Percentiles rank a stretch among this genome's conserved stretches.
phyloP scores from a whole-genome alignment of 805 yeast genomes.

The Yamadazyma scolyti region DNA sequence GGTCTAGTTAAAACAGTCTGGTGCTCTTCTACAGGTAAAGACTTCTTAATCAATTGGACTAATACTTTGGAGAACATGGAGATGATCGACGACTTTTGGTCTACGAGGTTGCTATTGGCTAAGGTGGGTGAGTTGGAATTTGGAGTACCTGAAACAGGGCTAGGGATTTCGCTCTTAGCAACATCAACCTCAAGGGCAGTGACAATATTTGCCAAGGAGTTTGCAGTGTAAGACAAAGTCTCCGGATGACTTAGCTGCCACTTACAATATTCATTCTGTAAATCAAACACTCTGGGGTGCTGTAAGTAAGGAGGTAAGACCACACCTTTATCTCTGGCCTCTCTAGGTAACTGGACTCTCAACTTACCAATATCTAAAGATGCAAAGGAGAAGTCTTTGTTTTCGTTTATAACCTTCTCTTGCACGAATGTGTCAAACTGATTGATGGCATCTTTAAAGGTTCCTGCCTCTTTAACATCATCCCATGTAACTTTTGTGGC shows the following conservation, averaged over 20 bases:
- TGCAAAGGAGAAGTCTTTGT: slow-evolving; percentile 59
- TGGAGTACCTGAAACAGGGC: not conserved
- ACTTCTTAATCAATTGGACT: slow-evolving; percentile 43
- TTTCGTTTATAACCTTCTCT: slow-evolving; percentile 36
- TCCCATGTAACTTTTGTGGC: slow-evolving; percentile 59
- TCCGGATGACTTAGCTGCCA: slow-evolving; percentile 66
- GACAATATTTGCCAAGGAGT: slow-evolving; percentile 37
- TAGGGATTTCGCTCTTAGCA: slow-evolving; percentile 8
- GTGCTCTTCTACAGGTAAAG: slow-evolving; percentile 49
- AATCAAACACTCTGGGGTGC: slow-evolving; percentile 72
- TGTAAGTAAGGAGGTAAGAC: slow-evolving; percentile 71
- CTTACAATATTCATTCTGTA: slow-evolving; percentile 66
- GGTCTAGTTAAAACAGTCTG: slow-evolving; percentile 64
- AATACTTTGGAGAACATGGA: slow-evolving; percentile 43
- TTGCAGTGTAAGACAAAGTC: slow-evolving; percentile 30
- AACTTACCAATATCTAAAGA: slow-evolving; percentile 67
- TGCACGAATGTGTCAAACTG: slow-evolving; percentile 51
- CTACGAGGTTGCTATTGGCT: slow-evolving; percentile 16
- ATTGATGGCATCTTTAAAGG: slow-evolving; percentile 61
- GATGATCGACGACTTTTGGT: slow-evolving; percentile 32
- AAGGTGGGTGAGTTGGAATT: not conserved
- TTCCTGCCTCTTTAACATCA: slow-evolving; percentile 51
- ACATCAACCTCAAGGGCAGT: slow-evolving; percentile 45
- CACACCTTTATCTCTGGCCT: slow-evolving; percentile 73
- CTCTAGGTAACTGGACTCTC: slow-evolving; percentile 74